Evolutionary conservation across 2,329 filamentous ascomycete species (phyloP), one percentile per base, ranked within the genome.

Genomic region (Colletotrichum musicola): DNA sequence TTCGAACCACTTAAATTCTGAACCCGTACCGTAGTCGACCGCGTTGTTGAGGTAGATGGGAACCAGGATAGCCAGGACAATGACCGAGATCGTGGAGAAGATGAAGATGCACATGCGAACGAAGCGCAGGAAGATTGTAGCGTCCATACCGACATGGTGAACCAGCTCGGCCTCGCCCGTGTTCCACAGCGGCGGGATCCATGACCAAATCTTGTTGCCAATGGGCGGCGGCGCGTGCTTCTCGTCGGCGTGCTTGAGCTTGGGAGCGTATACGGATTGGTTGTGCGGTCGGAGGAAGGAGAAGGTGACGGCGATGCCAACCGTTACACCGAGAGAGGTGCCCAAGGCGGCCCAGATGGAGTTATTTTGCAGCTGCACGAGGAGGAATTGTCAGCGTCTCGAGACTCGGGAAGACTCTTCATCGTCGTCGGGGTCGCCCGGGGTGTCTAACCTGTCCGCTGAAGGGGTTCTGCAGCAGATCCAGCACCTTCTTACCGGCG

Each of bases 91-190:
- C 7, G 88, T 81, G 30, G 92, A 77, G 77, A 98, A 97, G 71
- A 98, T 93, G 77, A 97, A 96, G 69, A 96, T 90, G 76, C 93
- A 93, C 96, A 99, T 98, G 73, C 90, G 88, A 57, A 91, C 89
- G 75, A 98, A 95, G 60, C 95, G 91, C 72, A 99, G 84, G 78
- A 99, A 98, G 55, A 99, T 83, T 9, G 93, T 92, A 9, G 95
- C 96, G 80, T 99, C 96, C 83, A 99, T 85, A 57, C 96, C 96
- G 46, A 97, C 90, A 74, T 92, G 90, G n/a, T 92, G 87, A 25
- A 97, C 86, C 70, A 98, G 81, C 14, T 93, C 87, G 63, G 89
- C 83, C 82, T 99, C 96, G 68, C 88, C 90, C 14, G 93, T 95
- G 69, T 85, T 88, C 80, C 94, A 85, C 38, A 99, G 83, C 0